These are phyloP conservation scores for Lipomyces kockii DNA, from an alignment of 805 yeast genomes.

Conservation along the genomic window DNA sequence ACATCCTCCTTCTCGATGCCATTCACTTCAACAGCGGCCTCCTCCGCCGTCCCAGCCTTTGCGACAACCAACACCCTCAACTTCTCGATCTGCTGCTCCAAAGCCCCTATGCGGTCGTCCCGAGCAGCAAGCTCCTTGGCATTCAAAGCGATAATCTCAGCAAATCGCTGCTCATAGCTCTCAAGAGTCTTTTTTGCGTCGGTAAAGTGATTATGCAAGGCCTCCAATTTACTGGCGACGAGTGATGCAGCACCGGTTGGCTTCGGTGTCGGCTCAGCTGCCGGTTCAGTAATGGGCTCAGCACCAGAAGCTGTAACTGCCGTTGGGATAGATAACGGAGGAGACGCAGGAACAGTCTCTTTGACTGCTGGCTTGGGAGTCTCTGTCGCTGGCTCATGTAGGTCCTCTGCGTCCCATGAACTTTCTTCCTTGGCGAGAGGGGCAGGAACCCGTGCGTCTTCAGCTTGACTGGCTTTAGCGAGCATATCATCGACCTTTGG, in stretches of 20 bases:
- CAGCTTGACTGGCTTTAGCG: constrained; percentile 54
- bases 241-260: constrained; percentile 18
- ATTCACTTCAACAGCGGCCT: constrained; percentile 1
- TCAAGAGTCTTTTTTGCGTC: constrained; percentile 24
- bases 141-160: constrained; percentile 19
- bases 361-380: neutral
- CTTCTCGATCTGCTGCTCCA: constrained; percentile 37
- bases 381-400: constrained; percentile 26
- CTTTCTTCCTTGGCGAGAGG: constrained; percentile 37
- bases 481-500: constrained; percentile 55
- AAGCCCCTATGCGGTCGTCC: constrained; percentile 34
- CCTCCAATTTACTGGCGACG: constrained; percentile 27
- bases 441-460: constrained; percentile 42
- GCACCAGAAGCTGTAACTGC: constrained; percentile 11
- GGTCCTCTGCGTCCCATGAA: constrained; percentile 49
- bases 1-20: constrained; percentile 6
- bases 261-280: constrained; percentile 20
- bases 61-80: constrained; percentile 16
- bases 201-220: constrained; percentile 20
- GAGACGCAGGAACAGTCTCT: constrained; percentile 13
- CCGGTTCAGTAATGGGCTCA: constrained; percentile 22
- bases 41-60: constrained; percentile 2
- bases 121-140: constrained; percentile 36
- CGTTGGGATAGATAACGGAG: constrained; percentile 5
- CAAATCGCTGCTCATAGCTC: constrained; percentile 28